Conservation (phyloP, 768 basidiomycete genomes). For the Butyriboletus loyo region DNA sequence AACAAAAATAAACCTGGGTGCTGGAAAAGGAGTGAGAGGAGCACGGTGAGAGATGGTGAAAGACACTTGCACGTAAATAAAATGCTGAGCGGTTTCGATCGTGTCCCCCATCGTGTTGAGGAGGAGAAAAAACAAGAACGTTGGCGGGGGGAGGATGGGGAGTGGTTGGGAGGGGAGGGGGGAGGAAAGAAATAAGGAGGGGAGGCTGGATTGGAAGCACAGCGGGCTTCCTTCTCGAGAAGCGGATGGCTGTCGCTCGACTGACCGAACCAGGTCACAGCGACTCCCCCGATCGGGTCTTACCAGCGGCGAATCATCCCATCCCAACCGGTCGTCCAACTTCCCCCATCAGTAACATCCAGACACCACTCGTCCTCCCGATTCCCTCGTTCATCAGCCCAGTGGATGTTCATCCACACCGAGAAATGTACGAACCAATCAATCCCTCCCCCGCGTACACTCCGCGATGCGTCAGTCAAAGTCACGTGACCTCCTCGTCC, state of each 20-base stretch:
- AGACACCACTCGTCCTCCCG: background rate
- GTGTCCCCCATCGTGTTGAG: slow-evolving; percentile 40
- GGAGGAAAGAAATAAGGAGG: slow-evolving; percentile 28
- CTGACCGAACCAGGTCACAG: slow-evolving; percentile 22
- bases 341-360: slow-evolving; percentile 5
- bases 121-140: slow-evolving; percentile 17
- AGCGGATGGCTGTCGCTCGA: slow-evolving; percentile 23
- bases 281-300: slow-evolving; percentile 31
- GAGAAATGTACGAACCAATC: background rate
- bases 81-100: slow-evolving; percentile 61
- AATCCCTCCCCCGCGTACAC: background rate
- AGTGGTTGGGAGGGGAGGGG: slow-evolving; percentile 10
- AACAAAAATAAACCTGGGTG: slow-evolving; percentile 80
- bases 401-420: background rate
- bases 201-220: slow-evolving; percentile 25
- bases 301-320: slow-evolving; percentile 25
- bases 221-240: slow-evolving; percentile 29
- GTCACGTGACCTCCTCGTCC: slow-evolving; percentile 12
- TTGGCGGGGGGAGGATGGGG: slow-evolving; percentile 5
- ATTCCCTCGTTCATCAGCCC: background rate
- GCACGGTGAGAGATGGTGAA: background rate
- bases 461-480: background rate
- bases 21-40: slow-evolving; percentile 26
- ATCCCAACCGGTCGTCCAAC: slow-evolving; percentile 13
- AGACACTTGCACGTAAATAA: slow-evolving; percentile 63